Conservation (phyloP, 2,329 filamentous ascomycete species). For the Aspergillus sclerotialis region DNA sequence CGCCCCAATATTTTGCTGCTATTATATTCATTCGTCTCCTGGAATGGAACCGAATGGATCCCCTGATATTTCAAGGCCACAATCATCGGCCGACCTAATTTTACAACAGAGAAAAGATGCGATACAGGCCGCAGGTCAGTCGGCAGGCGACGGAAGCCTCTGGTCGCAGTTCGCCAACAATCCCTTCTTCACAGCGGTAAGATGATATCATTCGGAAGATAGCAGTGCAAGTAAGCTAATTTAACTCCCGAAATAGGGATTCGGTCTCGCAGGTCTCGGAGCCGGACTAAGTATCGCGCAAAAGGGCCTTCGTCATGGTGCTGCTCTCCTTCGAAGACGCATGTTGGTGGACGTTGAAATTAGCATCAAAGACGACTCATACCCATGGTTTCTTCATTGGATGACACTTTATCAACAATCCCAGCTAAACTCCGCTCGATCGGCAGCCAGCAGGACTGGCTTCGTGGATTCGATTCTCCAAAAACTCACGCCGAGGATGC, state of each 20-base stretch:
- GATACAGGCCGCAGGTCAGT: constrained; percentile 18
- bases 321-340: constrained; percentile 69
- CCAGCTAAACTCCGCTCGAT: constrained; percentile 50
- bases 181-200: constrained; percentile 45
- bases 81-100: constrained; percentile 29
- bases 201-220: too few relatives aligned
- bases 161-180: constrained; percentile 41
- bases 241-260: constrained; percentile 50
- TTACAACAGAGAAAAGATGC: constrained; percentile 28
- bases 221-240: too few relatives aligned
- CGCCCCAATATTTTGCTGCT: too few relatives aligned
- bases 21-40: constrained; percentile 9
- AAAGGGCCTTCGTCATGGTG: constrained; percentile 64
- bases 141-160: constrained; percentile 32
- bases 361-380: constrained; percentile 85
- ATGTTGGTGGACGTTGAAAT: constrained; percentile 95
- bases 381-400: constrained; percentile 92
- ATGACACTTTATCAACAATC: constrained; percentile 72
- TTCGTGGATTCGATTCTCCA: constrained; percentile 49
- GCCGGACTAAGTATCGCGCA: constrained; percentile 75
- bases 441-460: constrained; percentile 33
- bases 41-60: constrained; percentile 33
- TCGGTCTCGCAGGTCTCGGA: constrained; percentile 84
- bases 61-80: constrained; percentile 18
- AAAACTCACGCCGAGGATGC: constrained; percentile 53